phyloP scores from a whole-genome alignment of 2,329 filamentous ascomycete genomes.

The Knoxdaviesia proteae region DNA sequence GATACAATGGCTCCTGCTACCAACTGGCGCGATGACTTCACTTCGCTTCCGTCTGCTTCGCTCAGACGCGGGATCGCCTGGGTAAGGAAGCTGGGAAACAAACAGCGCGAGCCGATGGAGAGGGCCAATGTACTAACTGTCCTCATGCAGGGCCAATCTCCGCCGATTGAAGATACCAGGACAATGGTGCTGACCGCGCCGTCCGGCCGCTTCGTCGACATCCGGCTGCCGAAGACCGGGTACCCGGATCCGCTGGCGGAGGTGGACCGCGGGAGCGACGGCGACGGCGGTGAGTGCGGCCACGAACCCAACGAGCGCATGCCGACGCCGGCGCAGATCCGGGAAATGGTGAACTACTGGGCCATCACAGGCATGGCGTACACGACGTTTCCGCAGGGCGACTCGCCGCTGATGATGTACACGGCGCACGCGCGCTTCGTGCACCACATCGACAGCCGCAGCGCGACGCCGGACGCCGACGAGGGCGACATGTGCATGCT shows the following conservation, averaged over 20 bases:
- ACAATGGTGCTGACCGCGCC: conserved; percentile 45
- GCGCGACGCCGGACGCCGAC: conserved; percentile 21
- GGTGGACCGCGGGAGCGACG: conserved; percentile 1
- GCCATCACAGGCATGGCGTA: conserved; percentile 36
- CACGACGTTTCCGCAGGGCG: conserved; percentile 3
- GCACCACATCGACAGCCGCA: conserved; percentile 40
- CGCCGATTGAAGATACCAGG: conserved; percentile 2
- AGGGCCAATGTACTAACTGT: background rate
- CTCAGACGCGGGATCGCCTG: conserved; percentile 3
- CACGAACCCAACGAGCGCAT: too few relatives aligned
- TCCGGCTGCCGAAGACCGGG: conserved; percentile 21
- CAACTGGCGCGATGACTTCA: too few relatives aligned
- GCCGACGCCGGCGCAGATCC: background rate
- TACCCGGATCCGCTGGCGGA: background rate
- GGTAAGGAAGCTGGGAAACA: background rate
- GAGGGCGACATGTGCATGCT: conserved; percentile 31
- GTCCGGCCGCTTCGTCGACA: conserved; percentile 34
- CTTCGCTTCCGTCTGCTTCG: background rate
- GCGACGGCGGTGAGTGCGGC: background rate
- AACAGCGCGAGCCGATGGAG: too few relatives aligned
- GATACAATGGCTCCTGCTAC: too few relatives aligned
- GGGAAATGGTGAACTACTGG: conserved; percentile 23
- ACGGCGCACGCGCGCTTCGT: conserved; percentile 23
- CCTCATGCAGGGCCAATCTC: background rate
- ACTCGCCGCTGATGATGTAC: conserved; percentile 9